Evolutionary conservation across 2,329 filamentous ascomycete species (phyloP), one percentile per base, ranked within the genome.

Genomic region (Calcarisporium arbuscula): DNA sequence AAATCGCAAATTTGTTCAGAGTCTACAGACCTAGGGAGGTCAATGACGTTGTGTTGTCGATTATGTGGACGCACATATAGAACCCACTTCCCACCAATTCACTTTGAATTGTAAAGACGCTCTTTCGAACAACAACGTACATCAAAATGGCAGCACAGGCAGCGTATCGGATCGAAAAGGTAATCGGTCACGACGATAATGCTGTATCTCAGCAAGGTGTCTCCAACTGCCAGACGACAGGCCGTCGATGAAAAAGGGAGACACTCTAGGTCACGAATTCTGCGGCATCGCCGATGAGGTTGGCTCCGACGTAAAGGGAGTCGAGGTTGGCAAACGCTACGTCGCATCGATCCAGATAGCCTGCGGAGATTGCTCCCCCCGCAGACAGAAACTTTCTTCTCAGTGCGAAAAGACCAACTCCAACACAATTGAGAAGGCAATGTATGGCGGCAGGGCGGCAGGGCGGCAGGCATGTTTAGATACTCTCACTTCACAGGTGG

Each of bases 311-410:
- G 68, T 77, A 3, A 72, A 60, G 31, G 70, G 68, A 4, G 55
- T 80, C 32, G 59, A 75, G 39, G 57, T 65, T 6, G 81, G 80
- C 12, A 71, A 77, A 44, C 68, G 86, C 18, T 88, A 92, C 16
- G 87, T 94, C 2, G 86, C 83, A 1, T 83, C 80, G 9, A 94
- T 94, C 66, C 86, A 90, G 57, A 90, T 94, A 52, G 83, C 85
- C 0, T 79, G 74, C 41, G 73, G 73, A 8, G 62, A 67, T 37
- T 94, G 87, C 64, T 81, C 75, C 58, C 89, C 80, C 57, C 94
- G 87, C 66, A 71, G 81, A 45, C 72, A 85, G 61, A 85, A 87
- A 57, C 67, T 86, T 2, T 84, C 79, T 0, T 86, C 82, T 12
- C 80, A 85, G 50, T 94, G 86, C 56, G 83, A 88, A 50, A 76